A percentile compares a stretch with the other conserved stretches of the same genome.
phyloP scores from a whole-genome alignment of 768 basidiomycete species.

The Russula brevipes region DNA sequence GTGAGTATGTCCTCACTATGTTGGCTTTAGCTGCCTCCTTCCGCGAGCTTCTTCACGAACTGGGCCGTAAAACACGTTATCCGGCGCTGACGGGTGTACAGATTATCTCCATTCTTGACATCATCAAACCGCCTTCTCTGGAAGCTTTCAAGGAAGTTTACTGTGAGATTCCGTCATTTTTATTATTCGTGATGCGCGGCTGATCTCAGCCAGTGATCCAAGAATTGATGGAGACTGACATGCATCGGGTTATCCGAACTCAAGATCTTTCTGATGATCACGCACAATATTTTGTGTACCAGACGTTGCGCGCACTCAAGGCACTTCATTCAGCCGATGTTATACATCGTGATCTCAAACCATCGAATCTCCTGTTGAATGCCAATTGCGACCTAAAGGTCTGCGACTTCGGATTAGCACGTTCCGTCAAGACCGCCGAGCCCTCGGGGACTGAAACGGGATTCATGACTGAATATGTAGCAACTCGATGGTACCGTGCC shows the following conservation, averaged over 20 bases:
- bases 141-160: constrained; percentile 88
- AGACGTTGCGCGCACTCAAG: constrained; percentile 92
- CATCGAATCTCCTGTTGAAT: constrained; percentile 94
- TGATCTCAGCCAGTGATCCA: constrained; percentile 58
- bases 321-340: constrained; percentile 96
- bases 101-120: constrained; percentile 89
- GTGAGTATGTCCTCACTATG: constrained; percentile 35
- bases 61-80: background rate
- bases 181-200: background rate
- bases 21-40: background rate
- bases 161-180: constrained; percentile 38
- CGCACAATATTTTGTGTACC: constrained; percentile 89
- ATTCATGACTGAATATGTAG: constrained; percentile 98
- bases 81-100: constrained; percentile 31
- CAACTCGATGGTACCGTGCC: constrained; percentile 97
- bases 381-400: constrained; percentile 96
- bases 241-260: constrained; percentile 94
- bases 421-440: constrained; percentile 83
- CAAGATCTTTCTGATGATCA: constrained; percentile 96
- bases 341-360: constrained; percentile 94
- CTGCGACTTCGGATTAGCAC: constrained; percentile 90
- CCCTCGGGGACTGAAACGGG: constrained; percentile 78
- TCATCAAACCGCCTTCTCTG: constrained; percentile 73
- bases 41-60: background rate
- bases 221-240: constrained; percentile 93